phyloP scores from a whole-genome alignment of 2,329 filamentous ascomycete genomes.

The Talaromyces amestolkiae region DNA sequence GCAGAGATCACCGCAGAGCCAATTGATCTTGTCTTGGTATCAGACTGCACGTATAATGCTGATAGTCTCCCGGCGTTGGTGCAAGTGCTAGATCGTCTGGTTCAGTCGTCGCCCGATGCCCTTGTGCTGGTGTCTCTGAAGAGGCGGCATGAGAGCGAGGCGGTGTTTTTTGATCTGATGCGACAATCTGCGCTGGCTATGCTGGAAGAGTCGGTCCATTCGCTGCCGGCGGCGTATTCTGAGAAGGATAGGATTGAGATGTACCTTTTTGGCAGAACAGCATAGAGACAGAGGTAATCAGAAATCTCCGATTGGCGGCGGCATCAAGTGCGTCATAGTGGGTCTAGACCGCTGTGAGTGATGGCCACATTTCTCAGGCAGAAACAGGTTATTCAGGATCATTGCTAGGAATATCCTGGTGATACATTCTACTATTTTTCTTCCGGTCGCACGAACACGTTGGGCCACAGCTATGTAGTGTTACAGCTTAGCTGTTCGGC shows the following conservation, averaged over 20 bases:
- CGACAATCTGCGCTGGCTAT: slow-evolving; percentile 35
- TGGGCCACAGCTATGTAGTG: background rate
- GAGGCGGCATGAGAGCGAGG: slow-evolving; percentile 64
- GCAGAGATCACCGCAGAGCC: slow-evolving; percentile 33
- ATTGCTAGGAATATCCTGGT: no score
- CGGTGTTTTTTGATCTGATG: slow-evolving; percentile 65
- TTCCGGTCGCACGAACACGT: no score
- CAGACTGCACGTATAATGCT: slow-evolving; percentile 72
- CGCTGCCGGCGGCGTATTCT: slow-evolving; percentile 33
- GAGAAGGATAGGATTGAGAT: slow-evolving; percentile 19
- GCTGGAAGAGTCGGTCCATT: slow-evolving; percentile 32
- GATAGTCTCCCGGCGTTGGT: slow-evolving; percentile 65
- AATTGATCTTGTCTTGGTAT: slow-evolving; percentile 62
- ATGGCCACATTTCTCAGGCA: background rate
- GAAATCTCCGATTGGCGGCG: background rate
- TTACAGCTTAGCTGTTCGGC: background rate
- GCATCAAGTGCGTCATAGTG: background rate
- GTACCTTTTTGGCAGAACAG: slow-evolving; percentile 9
- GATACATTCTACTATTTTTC: no score
- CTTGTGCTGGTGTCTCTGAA: slow-evolving; percentile 64
- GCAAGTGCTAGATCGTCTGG: slow-evolving; percentile 52
- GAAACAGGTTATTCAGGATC: background rate
- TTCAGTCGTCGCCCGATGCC: slow-evolving; percentile 48
- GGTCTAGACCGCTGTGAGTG: background rate
- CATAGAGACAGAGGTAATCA: background rate